A percentile compares a stretch with the other conserved stretches of the same genome.
Conservation (phyloP, 768 basidiomycete species). For the Ramaria sp. region DNA sequence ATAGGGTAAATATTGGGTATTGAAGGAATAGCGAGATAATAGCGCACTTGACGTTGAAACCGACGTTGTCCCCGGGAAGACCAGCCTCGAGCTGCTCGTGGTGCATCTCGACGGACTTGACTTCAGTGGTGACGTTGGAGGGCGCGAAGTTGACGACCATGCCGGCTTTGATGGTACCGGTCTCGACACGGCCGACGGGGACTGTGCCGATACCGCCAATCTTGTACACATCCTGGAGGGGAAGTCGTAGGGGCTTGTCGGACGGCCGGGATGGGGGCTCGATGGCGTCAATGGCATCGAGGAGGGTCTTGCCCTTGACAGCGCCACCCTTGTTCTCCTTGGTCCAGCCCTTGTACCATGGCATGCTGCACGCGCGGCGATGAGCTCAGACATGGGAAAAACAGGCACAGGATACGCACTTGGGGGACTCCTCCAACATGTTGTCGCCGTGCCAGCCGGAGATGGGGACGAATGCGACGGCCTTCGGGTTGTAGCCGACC, state of each 20-base stretch:
- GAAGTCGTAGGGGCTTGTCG: conserved; percentile 99
- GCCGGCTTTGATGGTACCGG: conserved; percentile 98
- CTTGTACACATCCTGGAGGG: conserved; percentile 99
- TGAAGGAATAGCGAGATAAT: neutral
- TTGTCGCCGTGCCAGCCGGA: conserved; percentile 99
- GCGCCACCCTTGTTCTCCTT: conserved; percentile 91
- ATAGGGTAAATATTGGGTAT: neutral
- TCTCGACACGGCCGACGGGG: conserved; percentile 99
- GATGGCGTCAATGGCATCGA: conserved; percentile 99
- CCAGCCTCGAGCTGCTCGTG: conserved; percentile 96
- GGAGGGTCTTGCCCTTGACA: conserved; percentile 97
- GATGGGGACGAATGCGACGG: conserved; percentile 97
- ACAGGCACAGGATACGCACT: conserved; percentile 39
- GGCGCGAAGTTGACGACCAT: conserved; percentile 98
- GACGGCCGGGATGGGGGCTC: conserved; percentile 94
- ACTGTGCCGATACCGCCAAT: conserved; percentile 99
- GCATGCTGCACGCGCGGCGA: conserved; percentile 51
- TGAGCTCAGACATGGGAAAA: conserved; percentile 10
- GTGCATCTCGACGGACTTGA: conserved; percentile 99
- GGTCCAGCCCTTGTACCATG: conserved; percentile 99
- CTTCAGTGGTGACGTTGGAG: conserved; percentile 98
- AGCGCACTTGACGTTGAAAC: conserved; percentile 92
- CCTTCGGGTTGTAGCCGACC: conserved; percentile 99
- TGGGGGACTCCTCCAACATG: conserved; percentile 98
- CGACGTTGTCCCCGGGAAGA: conserved; percentile 97